Conservation (phyloP, 805 yeast species). For the Ogataea pilisensis region DNA sequence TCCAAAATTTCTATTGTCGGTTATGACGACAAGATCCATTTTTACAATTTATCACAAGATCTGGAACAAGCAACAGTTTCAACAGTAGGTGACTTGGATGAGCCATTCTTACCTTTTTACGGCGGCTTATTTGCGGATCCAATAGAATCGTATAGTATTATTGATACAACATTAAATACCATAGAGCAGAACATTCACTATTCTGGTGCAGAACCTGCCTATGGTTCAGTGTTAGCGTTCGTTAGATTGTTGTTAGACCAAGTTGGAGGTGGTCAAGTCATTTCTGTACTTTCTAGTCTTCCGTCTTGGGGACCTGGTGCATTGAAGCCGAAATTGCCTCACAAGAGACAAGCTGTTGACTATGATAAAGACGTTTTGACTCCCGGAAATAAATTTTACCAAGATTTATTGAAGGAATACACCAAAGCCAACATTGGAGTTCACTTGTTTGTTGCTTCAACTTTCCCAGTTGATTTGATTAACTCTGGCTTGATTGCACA, state of each 20-base stretch:
- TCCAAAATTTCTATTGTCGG: conserved; percentile 68
- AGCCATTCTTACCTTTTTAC: conserved; percentile 76
- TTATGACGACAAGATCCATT: conserved; percentile 67
- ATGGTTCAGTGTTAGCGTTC: conserved; percentile 72
- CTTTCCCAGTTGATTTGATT: conserved; percentile 61
- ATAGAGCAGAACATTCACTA: conserved; percentile 46
- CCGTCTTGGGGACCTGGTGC: conserved; percentile 84
- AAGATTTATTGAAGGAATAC: conserved; percentile 52
- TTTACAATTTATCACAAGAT: conserved; percentile 60
- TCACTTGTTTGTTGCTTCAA: conserved; percentile 69
- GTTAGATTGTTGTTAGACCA: conserved; percentile 58
- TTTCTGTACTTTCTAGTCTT: conserved; percentile 58
- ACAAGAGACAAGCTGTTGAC: conserved; percentile 35
- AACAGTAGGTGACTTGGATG: conserved; percentile 65
- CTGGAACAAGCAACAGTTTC: conserved; percentile 55
- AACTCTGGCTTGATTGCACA: conserved; percentile 62
- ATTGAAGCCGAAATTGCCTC: conserved; percentile 40
- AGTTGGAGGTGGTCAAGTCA: conserved; percentile 82
- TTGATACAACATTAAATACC: conserved; percentile 63
- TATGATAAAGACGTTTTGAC: conserved; percentile 46
- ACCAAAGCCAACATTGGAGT: conserved; percentile 61
- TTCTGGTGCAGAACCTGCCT: conserved; percentile 56
- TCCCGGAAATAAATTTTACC: conserved; percentile 60
- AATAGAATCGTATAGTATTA: conserved; percentile 52
- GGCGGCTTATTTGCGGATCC: conserved; percentile 82